Percentiles rank a stretch among this genome's conserved stretches.
Evolutionary conservation across 2,329 filamentous ascomycete species (phyloP).

Genomic region (Aspergillus sp.): DNA sequence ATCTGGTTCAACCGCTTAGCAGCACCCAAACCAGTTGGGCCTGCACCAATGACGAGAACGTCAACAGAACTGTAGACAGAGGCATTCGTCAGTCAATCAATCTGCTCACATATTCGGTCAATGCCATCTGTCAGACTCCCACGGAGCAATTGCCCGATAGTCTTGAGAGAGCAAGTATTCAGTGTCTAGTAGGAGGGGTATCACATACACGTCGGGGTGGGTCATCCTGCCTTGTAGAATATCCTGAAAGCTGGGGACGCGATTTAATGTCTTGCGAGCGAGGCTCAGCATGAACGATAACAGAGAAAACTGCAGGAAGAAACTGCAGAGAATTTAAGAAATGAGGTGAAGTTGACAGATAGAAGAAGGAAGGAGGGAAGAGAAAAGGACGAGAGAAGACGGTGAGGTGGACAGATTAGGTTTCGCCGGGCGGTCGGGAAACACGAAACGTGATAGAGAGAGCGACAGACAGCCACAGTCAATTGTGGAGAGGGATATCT

Average conservation of each 20-base stretch:
- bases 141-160: not conserved
- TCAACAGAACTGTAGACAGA: slow-evolving; percentile 67
- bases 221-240: slow-evolving; percentile 42
- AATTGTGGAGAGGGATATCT: slow-evolving; percentile 20
- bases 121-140: not conserved
- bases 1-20: slow-evolving; percentile 97
- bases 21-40: slow-evolving; percentile 93
- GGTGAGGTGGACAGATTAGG: slow-evolving; percentile 18
- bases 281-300: slow-evolving; percentile 36
- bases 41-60: slow-evolving; percentile 95
- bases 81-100: slow-evolving; percentile 10
- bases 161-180: not conserved
- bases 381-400: slow-evolving; percentile 11
- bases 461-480: slow-evolving; percentile 4
- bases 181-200: slow-evolving; percentile 1
- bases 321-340: slow-evolving; percentile 22
- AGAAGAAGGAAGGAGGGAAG: slow-evolving; percentile 11
- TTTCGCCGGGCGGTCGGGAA: slow-evolving; percentile 12
- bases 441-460: slow-evolving; percentile 16
- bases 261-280: slow-evolving; percentile 37
- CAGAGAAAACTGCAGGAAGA: slow-evolving; percentile 20
- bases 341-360: slow-evolving; percentile 11
- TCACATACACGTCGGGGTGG: slow-evolving; percentile 39
- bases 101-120: not conserved
- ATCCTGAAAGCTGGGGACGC: slow-evolving; percentile 41